These are phyloP conservation scores for Pseudoscleropodium purum DNA, from an alignment of 225 moss, liverwort and hornwort genomes.

Conservation along the genomic window DNA sequence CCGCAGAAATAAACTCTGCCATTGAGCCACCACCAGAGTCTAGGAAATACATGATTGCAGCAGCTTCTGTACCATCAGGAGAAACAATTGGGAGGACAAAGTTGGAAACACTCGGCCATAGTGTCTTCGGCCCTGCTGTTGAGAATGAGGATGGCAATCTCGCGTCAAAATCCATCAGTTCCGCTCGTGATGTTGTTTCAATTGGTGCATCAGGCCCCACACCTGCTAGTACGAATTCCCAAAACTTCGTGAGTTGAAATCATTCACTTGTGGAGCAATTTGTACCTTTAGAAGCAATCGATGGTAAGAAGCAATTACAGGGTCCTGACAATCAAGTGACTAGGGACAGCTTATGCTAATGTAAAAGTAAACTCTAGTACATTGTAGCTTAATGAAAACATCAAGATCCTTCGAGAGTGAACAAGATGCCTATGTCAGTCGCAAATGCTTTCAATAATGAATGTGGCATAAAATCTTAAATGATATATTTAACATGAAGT, in stretches of 20 bases:
- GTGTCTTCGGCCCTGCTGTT: slow-evolving; percentile 32
- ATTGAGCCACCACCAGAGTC: slow-evolving; percentile 91
- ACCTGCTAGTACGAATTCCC: background rate
- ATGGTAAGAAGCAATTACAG: background rate
- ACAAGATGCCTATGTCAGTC: background rate
- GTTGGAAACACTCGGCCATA: slow-evolving; percentile 75
- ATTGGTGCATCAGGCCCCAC: slow-evolving; percentile 26
- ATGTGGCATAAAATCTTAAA: background rate
- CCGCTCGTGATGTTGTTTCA: slow-evolving; percentile 48
- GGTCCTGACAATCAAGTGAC: background rate
- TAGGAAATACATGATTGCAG: slow-evolving; percentile 61
- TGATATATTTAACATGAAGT: background rate
- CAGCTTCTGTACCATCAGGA: slow-evolving; percentile 9
- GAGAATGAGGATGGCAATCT: slow-evolving; percentile 28
- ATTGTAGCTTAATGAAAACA: background rate
- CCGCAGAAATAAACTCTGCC: slow-evolving; percentile 49
- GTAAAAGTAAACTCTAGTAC: background rate
- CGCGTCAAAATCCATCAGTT: slow-evolving; percentile 48
- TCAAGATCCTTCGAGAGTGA: background rate
- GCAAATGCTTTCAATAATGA: background rate
- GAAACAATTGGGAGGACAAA: slow-evolving; percentile 53
- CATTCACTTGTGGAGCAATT: background rate
- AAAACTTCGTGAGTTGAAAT: background rate
- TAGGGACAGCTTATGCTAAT: background rate
- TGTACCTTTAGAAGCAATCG: background rate